phyloP scores from a whole-genome alignment of 805 yeast species.

The Wickerhamiella spandovensis region DNA sequence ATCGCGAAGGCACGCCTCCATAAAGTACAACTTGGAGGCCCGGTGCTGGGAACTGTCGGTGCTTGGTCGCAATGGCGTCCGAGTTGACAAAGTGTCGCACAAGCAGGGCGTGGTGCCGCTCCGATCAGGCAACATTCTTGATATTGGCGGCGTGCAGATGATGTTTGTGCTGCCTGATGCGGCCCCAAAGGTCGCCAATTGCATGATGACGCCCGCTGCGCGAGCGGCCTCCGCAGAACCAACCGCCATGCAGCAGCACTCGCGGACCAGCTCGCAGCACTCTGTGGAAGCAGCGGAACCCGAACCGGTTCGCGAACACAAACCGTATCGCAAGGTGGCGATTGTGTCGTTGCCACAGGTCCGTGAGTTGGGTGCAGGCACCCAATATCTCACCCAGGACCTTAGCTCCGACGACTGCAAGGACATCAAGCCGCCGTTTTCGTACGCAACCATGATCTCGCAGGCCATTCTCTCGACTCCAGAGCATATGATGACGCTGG shows the following conservation, averaged over 20 bases:
- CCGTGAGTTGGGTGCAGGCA: constrained; percentile 20
- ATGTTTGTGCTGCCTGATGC: constrained; percentile 95
- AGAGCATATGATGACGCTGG: constrained; percentile 76
- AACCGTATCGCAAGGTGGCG: constrained; percentile 29
- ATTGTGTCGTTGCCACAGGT: constrained; percentile 31
- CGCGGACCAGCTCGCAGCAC: neutral
- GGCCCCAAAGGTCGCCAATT: constrained; percentile 46
- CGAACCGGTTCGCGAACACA: neutral
- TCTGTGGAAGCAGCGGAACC: neutral
- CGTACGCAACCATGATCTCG: constrained; percentile 96
- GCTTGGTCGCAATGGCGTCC: constrained; percentile 84
- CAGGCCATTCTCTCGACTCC: constrained; percentile 84
- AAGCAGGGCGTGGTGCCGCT: constrained; percentile 35
- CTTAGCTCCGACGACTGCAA: constrained; percentile 81
- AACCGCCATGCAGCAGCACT: neutral
- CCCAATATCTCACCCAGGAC: constrained; percentile 25
- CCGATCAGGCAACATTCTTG: constrained; percentile 79
- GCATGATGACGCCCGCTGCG: constrained; percentile 2
- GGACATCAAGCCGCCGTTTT: constrained; percentile 91
- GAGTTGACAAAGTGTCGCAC: constrained; percentile 57
- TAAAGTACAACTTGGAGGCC: constrained; percentile 57
- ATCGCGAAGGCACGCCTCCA: constrained; percentile 76
- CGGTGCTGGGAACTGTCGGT: constrained; percentile 81
- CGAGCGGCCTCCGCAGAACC: neutral
- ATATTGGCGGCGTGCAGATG: constrained; percentile 97